A percentile compares a stretch with the other conserved stretches of the same genome.
These are phyloP conservation scores for Diaporthe velutina DNA, from an alignment of 2,329 filamentous ascomycete genomes.

Conservation along the genomic window DNA sequence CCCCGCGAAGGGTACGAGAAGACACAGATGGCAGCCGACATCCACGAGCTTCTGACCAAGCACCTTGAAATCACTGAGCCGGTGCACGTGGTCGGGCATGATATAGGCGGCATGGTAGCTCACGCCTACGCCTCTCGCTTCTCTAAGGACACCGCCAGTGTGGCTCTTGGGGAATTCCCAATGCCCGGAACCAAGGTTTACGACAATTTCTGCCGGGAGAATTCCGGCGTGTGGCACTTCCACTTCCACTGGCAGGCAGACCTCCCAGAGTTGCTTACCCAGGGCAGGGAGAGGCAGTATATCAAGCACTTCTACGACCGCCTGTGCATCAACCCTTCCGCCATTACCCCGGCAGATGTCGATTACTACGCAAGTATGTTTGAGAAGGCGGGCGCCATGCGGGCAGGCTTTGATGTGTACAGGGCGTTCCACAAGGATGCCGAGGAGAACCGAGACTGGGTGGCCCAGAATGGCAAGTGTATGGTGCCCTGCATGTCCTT, in stretches of 20 bases:
- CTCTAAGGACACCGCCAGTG: not conserved
- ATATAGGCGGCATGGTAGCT: not conserved
- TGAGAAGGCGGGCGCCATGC: constrained; percentile 49
- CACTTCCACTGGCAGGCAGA: constrained; percentile 2
- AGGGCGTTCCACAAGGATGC: constrained; percentile 50
- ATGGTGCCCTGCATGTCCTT: not conserved
- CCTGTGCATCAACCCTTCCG: constrained; percentile 51
- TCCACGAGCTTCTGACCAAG: not conserved
- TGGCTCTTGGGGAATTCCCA: not conserved
- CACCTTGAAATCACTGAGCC: not conserved
- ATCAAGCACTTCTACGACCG: constrained; percentile 58
- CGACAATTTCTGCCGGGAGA: not conserved
- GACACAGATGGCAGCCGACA: not conserved
- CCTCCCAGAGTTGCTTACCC: constrained; percentile 8
- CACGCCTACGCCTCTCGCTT: constrained; percentile 3
- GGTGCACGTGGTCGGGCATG: not conserved
- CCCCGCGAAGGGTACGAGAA: not conserved
- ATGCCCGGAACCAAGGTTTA: constrained; percentile 5
- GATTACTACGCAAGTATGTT: constrained; percentile 54
- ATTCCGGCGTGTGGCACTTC: not conserved
- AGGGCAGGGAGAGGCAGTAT: constrained; percentile 55
- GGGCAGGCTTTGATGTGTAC: constrained; percentile 50
- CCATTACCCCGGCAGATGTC: constrained; percentile 51
- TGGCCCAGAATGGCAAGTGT: constrained; percentile 47
- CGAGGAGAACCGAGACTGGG: constrained; percentile 47